A percentile compares a stretch with the other conserved stretches of the same genome.
phyloP scores from a whole-genome alignment of 441 rosid species.

The Breynia disticha region DNA sequence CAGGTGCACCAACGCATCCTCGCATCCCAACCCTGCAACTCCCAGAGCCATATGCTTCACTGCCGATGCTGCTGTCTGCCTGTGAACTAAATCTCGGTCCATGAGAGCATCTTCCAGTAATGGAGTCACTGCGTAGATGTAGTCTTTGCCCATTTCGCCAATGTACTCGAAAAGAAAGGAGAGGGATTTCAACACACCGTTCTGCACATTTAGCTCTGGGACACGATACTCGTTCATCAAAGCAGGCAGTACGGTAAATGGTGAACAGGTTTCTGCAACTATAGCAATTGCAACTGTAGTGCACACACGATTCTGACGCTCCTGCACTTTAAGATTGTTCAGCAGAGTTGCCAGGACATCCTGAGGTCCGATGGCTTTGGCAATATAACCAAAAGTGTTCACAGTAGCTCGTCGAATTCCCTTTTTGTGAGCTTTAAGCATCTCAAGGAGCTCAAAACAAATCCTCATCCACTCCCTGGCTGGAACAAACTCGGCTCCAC shows the following conservation, averaged over 20 bases:
- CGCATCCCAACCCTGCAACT: slow-evolving; percentile 98
- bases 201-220: slow-evolving; percentile 94
- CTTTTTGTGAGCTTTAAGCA: slow-evolving; percentile 98
- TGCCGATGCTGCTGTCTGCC: slow-evolving; percentile 98
- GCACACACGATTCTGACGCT: slow-evolving; percentile 97
- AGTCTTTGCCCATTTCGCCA: slow-evolving; percentile 98
- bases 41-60: slow-evolving; percentile 98
- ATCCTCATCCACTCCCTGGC: slow-evolving; percentile 99
- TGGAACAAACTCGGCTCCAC: slow-evolving; percentile 97
- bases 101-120: slow-evolving; percentile 93
- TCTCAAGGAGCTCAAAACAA: slow-evolving; percentile 94
- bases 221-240: slow-evolving; percentile 94
- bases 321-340: slow-evolving; percentile 97
- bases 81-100: slow-evolving; percentile 94
- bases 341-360: slow-evolving; percentile 95
- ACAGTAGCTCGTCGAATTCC: slow-evolving; percentile 95
- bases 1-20: slow-evolving; percentile 86
- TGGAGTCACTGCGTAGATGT: slow-evolving; percentile 95
- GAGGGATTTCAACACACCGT: slow-evolving; percentile 89
- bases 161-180: slow-evolving; percentile 94
- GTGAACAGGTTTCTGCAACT: slow-evolving; percentile 95
- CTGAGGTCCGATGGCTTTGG: slow-evolving; percentile 98
- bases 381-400: slow-evolving; percentile 93
- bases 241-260: slow-evolving; percentile 93
- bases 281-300: slow-evolving; percentile 96